Evolutionary conservation across 2,329 filamentous ascomycete species (phyloP).

Genomic region (Scedosporium apiospermum): DNA sequence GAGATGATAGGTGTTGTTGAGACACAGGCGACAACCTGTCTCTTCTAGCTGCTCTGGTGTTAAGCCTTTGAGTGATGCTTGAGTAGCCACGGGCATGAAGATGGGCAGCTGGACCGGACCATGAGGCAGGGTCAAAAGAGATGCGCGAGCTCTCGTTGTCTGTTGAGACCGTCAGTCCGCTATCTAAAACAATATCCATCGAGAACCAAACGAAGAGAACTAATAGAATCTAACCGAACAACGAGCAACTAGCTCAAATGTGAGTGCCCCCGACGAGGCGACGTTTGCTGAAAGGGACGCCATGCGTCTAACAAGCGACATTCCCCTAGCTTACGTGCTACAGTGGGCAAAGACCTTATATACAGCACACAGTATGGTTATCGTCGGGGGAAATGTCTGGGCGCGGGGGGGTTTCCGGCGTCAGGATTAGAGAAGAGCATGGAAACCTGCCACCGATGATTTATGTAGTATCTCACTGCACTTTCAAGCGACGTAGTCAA

Average conservation of each 20-base stretch:
- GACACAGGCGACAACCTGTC: slow-evolving; percentile 78
- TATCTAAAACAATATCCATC: not conserved
- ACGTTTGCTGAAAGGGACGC: slow-evolving; percentile 30
- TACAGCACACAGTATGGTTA: too few species aligned
- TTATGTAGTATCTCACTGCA: too few species aligned
- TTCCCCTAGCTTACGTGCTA: slow-evolving; percentile 8
- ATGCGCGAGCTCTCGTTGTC: slow-evolving; percentile 92
- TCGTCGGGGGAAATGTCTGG: too few species aligned
- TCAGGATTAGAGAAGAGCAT: too few species aligned
- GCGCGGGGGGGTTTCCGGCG: too few species aligned
- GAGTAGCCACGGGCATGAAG: slow-evolving; percentile 98
- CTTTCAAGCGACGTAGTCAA: too few species aligned
- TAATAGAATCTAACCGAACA: slow-evolving; percentile 55
- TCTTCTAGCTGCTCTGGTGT: slow-evolving; percentile 87
- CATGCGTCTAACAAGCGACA: slow-evolving; percentile 32
- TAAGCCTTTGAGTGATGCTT: slow-evolving; percentile 88
- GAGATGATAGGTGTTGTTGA: slow-evolving; percentile 98
- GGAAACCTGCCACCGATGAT: too few species aligned
- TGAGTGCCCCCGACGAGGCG: slow-evolving; percentile 56
- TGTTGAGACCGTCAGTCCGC: slow-evolving; percentile 23
- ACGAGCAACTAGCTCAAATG: slow-evolving; percentile 65
- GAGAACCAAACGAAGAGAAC: not conserved
- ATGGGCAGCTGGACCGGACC: slow-evolving; percentile 82
- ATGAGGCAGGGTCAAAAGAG: slow-evolving; percentile 80
- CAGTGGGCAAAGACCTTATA: not conserved